These are phyloP conservation scores for Amanita muscaria DNA, from an alignment of 768 basidiomycete genomes.

Conservation along the genomic window DNA sequence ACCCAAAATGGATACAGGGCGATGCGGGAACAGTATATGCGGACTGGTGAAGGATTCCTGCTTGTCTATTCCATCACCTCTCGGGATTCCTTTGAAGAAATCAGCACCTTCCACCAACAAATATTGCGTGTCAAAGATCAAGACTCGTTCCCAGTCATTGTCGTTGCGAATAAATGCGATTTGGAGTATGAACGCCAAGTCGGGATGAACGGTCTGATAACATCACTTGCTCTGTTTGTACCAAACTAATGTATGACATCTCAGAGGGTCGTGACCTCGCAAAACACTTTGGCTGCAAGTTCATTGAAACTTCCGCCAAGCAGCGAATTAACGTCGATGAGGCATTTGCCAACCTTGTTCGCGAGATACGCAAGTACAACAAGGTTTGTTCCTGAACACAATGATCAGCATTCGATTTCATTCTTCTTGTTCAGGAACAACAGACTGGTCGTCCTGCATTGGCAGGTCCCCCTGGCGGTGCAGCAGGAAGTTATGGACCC, in stretches of 20 bases:
- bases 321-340: slow-evolving; percentile 96
- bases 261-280: slow-evolving; percentile 96
- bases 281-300: slow-evolving; percentile 88
- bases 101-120: slow-evolving; percentile 91
- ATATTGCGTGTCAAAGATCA: slow-evolving; percentile 96
- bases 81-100: slow-evolving; percentile 95
- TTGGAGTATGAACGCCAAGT: slow-evolving; percentile 95
- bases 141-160: slow-evolving; percentile 89
- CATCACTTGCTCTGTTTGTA: neutral
- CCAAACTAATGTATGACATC: neutral
- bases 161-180: slow-evolving; percentile 98
- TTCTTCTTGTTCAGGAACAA: slow-evolving; percentile 44
- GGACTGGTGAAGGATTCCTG: slow-evolving; percentile 95
- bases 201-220: slow-evolving; percentile 72
- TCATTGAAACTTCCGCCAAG: slow-evolving; percentile 95
- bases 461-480: slow-evolving; percentile 31
- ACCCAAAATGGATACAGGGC: slow-evolving; percentile 43
- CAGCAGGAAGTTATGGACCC: slow-evolving; percentile 41
- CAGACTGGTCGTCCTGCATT: slow-evolving; percentile 66
- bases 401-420: neutral
- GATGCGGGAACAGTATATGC: slow-evolving; percentile 99
- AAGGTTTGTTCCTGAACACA: slow-evolving; percentile 42
- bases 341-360: slow-evolving; percentile 87
- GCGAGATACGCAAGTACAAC: slow-evolving; percentile 91
- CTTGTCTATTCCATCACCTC: slow-evolving; percentile 99